Conservation (phyloP, 176 grass and related monocot genomes). For the Luzula sylvatica region DNA sequence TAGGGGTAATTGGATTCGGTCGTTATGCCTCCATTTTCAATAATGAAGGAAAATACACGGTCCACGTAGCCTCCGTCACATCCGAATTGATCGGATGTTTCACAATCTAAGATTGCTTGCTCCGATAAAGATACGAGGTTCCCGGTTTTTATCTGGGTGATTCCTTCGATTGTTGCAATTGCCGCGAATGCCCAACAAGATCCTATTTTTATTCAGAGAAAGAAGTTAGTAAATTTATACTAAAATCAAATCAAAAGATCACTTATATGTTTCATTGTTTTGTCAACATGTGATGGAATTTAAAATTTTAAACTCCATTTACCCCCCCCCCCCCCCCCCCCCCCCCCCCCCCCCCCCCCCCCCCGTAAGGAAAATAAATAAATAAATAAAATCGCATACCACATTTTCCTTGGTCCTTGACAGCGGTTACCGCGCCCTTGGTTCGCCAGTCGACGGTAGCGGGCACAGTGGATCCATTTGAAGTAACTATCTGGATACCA, state of each 20-base stretch:
- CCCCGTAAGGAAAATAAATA: neutral
- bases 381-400: constrained; percentile 14
- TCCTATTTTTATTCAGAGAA: constrained; percentile 15
- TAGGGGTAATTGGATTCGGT: constrained; percentile 58
- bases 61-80: constrained; percentile 46
- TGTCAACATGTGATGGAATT: neutral
- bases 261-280: neutral
- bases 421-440: constrained; percentile 26
- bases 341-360: no score
- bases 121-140: constrained; percentile 48
- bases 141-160: constrained; percentile 46
- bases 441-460: constrained; percentile 36
- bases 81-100: constrained; percentile 1
- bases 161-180: constrained; percentile 55
- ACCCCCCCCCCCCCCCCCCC: neutral
- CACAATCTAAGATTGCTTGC: constrained; percentile 75
- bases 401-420: constrained; percentile 49
- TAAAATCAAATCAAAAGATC: neutral
- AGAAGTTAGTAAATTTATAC: neutral
- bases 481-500: neutral
- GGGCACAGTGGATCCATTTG: neutral
- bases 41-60: constrained; percentile 36
- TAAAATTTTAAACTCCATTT: neutral
- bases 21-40: constrained; percentile 35
- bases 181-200: constrained; percentile 63